Evolutionary conservation across 2,329 filamentous ascomycete genomes (phyloP).

Genomic region (Metarhizium anisopliae): DNA sequence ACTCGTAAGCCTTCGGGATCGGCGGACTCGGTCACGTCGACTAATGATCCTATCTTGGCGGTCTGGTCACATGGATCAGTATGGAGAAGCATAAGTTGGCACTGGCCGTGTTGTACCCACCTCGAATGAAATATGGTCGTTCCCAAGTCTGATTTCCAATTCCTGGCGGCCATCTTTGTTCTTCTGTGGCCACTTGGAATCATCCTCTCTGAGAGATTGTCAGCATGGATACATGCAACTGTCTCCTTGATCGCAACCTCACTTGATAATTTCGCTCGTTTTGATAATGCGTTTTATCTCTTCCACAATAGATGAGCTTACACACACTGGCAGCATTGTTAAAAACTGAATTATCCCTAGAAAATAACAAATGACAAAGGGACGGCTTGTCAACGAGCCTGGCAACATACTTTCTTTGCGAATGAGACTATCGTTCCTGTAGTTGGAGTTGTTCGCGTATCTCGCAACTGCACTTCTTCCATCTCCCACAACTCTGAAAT

Average conservation of each 20-base stretch:
- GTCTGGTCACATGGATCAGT: constrained; percentile 50
- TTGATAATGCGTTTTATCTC: constrained; percentile 98
- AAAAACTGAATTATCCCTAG: neutral
- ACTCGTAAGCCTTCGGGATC: constrained; percentile 94
- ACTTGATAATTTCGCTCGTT: constrained; percentile 96
- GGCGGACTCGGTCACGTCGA: constrained; percentile 91
- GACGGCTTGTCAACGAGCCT: neutral
- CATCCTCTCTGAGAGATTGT: constrained; percentile 66
- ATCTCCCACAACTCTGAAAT: constrained; percentile 87
- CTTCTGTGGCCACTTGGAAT: constrained; percentile 97
- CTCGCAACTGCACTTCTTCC: constrained; percentile 87
- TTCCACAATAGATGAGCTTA: constrained; percentile 80
- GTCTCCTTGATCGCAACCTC: constrained; percentile 19
- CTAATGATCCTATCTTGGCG: constrained; percentile 93
- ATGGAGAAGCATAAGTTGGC: neutral
- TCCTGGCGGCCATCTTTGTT: constrained; percentile 98
- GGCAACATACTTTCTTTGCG: constrained; percentile 86
- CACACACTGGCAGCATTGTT: constrained; percentile 62
- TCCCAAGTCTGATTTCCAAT: constrained; percentile 86
- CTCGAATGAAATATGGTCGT: constrained; percentile 97
- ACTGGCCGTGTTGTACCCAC: constrained; percentile 35
- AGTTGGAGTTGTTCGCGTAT: constrained; percentile 99
- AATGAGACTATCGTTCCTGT: constrained; percentile 95
- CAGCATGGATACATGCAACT: neutral
- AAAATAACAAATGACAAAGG: neutral